These are phyloP conservation scores for Sparassis latifolia DNA, from an alignment of 1,284 basidiomycete species.

Conservation along the genomic window DNA sequence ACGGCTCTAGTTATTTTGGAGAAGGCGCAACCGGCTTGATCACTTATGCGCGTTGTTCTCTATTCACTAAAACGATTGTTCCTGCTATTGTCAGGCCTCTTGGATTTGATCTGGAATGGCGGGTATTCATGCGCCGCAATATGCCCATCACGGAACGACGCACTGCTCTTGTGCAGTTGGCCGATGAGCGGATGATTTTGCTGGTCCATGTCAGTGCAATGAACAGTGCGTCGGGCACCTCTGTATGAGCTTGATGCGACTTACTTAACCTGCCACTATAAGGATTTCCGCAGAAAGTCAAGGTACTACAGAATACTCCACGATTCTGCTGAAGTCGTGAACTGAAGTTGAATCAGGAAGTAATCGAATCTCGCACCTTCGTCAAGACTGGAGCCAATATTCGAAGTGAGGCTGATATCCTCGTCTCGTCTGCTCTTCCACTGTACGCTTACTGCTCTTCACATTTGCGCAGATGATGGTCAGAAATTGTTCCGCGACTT, in stretches of 20 bases:
- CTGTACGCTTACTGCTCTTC: neutral
- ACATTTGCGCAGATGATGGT: conserved; percentile 43
- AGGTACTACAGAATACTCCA: conserved; percentile 20
- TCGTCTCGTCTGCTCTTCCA: neutral
- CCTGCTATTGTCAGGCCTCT: conserved; percentile 32
- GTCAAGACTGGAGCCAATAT: conserved; percentile 58
- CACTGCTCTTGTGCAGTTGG: conserved; percentile 49
- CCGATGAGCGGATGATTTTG: conserved; percentile 39
- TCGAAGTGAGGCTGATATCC: conserved; percentile 33
- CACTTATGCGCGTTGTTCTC: too few species aligned
- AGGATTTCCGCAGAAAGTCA: conserved; percentile 39
- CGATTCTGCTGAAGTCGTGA: too few species aligned
- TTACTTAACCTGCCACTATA: neutral
- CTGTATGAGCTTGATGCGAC: neutral
- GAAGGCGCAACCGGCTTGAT: too few species aligned
- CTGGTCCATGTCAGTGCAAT: conserved; percentile 53
- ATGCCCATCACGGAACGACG: conserved; percentile 25
- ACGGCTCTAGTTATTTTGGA: too few species aligned
- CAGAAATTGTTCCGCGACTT: conserved; percentile 55
- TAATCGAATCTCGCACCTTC: conserved; percentile 40
- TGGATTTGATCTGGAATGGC: conserved; percentile 62
- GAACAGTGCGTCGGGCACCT: conserved; percentile 33
- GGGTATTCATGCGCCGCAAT: conserved; percentile 29
- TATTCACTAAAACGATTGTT: too few species aligned
- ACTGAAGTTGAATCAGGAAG: conserved; percentile 25